phyloP scores from a whole-genome alignment of 441 rosid genomes.

The Melastoma candidum region DNA sequence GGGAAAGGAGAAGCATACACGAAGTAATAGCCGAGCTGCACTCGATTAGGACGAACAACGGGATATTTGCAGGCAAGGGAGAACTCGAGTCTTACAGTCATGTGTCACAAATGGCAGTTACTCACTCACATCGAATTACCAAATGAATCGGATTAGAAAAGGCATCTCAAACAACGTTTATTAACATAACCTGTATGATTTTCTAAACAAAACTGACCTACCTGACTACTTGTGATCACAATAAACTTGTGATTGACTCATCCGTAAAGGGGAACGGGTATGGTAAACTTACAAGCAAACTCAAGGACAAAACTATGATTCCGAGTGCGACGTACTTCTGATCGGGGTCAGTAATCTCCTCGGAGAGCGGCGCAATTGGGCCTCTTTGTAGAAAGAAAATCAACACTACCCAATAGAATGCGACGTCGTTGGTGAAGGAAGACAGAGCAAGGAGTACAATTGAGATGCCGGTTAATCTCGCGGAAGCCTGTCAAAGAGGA shows the following conservation, averaged over 20 bases:
- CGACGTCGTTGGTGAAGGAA: slow-evolving; percentile 68
- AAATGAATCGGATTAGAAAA: too few species aligned
- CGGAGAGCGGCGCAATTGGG: slow-evolving; percentile 71
- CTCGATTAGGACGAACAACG: too few species aligned
- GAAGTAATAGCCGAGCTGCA: too few species aligned
- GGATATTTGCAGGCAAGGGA: too few species aligned
- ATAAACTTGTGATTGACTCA: slow-evolving; percentile 32
- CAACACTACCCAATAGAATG: slow-evolving; percentile 87
- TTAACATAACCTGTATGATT: too few species aligned
- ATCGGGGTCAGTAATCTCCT: slow-evolving; percentile 68
- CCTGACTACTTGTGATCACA: slow-evolving; percentile 5
- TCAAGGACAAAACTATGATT: slow-evolving; percentile 47
- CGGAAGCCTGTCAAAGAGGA: slow-evolving; percentile 43
- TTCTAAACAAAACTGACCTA: neutral
- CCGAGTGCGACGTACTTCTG: slow-evolving; percentile 52
- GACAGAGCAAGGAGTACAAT: slow-evolving; percentile 65
- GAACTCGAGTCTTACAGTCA: too few species aligned
- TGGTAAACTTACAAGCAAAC: slow-evolving; percentile 79
- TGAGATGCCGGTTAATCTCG: slow-evolving; percentile 52
- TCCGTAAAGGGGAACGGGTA: slow-evolving; percentile 69
- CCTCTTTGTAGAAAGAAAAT: slow-evolving; percentile 81
- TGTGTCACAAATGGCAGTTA: too few species aligned
- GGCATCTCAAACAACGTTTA: too few species aligned
- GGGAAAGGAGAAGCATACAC: too few species aligned
- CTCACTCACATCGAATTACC: too few species aligned